Evolutionary conservation across 2,329 filamentous ascomycete genomes (phyloP).

Genomic region (Scytalidium lignicola): DNA sequence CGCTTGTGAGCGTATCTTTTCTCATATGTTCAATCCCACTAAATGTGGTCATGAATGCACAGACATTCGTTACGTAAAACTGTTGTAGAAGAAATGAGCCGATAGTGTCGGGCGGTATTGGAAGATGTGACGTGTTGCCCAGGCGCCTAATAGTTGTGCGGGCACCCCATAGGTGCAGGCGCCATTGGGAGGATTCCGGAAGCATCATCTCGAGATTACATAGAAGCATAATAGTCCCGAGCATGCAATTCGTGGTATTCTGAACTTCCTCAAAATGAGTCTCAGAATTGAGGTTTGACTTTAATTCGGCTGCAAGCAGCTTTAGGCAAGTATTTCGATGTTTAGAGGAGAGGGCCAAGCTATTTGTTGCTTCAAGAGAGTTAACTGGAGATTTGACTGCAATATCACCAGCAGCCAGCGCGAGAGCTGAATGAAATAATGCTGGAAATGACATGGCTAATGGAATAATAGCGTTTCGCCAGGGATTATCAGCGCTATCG

Average conservation of each 20-base stretch:
- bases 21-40: neutral
- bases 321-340: slow-evolving; percentile 2
- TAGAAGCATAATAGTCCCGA: slow-evolving; percentile 2
- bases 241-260: slow-evolving; percentile 1
- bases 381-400: neutral
- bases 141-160: slow-evolving; percentile 4
- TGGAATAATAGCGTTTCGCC: slow-evolving; percentile 3
- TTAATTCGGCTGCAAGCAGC: slow-evolving; percentile 2
- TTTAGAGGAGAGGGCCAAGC: neutral
- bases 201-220: slow-evolving; percentile 4
- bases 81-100: slow-evolving; percentile 3
- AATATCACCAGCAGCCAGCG: slow-evolving; percentile 3
- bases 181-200: slow-evolving; percentile 3
- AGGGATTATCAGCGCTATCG: slow-evolving; percentile 5
- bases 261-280: neutral
- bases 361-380: neutral
- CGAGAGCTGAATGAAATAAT: slow-evolving; percentile 1
- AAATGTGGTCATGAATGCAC: slow-evolving; percentile 4
- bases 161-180: slow-evolving; percentile 4
- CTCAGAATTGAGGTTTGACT: neutral
- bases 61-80: slow-evolving; percentile 4
- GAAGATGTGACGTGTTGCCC: slow-evolving; percentile 1
- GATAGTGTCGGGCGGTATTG: neutral
- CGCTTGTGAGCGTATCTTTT: neutral
- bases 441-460: slow-evolving; percentile 1